Conservation (phyloP, 495 filamentous ascomycete species). For the Lophium mytilinum region DNA sequence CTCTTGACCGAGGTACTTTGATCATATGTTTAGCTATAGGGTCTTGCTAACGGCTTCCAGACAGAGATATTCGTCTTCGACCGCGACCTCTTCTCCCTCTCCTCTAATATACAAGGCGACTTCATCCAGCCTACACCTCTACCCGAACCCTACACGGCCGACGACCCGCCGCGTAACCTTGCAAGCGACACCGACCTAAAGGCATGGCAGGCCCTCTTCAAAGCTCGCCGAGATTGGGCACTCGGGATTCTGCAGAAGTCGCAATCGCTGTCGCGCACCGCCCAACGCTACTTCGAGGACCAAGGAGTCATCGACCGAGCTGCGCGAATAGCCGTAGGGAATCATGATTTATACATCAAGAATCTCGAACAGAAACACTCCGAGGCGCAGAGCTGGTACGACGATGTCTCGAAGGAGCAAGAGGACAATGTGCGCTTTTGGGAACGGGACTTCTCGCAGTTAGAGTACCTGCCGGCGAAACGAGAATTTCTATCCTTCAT, state of each 20-base stretch:
- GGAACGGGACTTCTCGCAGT: conserved; percentile 56
- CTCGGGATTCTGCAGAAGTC: conserved; percentile 57
- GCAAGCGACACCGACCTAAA: conserved; percentile 62
- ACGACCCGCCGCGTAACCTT: conserved; percentile 63
- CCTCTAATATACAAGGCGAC: conserved; percentile 28
- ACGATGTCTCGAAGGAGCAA: conserved; percentile 64
- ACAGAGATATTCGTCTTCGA: conserved; percentile 86
- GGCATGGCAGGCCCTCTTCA: conserved; percentile 77
- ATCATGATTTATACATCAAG: conserved; percentile 69
- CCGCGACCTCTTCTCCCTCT: conserved; percentile 48
- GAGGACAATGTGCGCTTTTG: conserved; percentile 54
- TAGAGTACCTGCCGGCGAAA: conserved; percentile 54
- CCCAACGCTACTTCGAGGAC: conserved; percentile 51
- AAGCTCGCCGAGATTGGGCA: conserved; percentile 67
- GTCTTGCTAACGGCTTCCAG: conserved; percentile 36
- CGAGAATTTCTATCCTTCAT: conserved; percentile 49
- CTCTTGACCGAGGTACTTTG: conserved; percentile 65
- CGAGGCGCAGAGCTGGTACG: conserved; percentile 65
- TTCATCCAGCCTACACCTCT: conserved; percentile 39
- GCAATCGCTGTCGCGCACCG: conserved; percentile 45
- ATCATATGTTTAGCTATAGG: neutral
- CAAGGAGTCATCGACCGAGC: conserved; percentile 64
- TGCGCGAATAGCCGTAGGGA: conserved; percentile 68
- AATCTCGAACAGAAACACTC: conserved; percentile 63
- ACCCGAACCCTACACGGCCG: conserved; percentile 50